Evolutionary conservation across 129 eudicot species (phyloP), one percentile per base, ranked within the genome.

Genomic region (Sambucus nigra): DNA sequence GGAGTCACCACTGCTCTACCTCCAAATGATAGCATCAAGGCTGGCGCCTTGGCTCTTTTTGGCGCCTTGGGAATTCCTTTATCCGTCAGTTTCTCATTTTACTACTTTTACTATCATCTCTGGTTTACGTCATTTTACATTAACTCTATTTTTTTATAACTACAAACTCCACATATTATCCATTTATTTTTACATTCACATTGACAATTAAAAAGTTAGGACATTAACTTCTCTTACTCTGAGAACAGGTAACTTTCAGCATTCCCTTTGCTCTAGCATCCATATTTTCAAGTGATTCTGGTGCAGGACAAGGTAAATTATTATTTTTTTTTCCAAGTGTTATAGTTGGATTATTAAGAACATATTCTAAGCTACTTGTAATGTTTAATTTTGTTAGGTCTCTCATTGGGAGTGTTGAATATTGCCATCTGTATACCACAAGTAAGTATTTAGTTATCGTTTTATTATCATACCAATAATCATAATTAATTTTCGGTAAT

Each of bases 221-320:
- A 35, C 8, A 7, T 35, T 35, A 35, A 35, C 42, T 7, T 35
- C 0, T 22, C 0, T 23, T 14, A 11, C 13, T 35, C 42, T 10
- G 10, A 17, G 23, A 52, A 65, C 66, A 86, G 95, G 79, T 80
- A 4, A 82, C 96, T 40, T 82, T 32, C 26, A 82, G 85, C 55
- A 67, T 87, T 49, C 96, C 96, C 7, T 87, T 78, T 29, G 94
- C 96, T 42, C 59, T 87, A 15, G 94, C 96, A 6, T 79, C 94
- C 9, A 82, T 87, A 41, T 82, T 60, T 59, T 73, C 80, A 0
- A 76, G 66, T 25, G 24, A 55, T 2, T 28, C 65, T 7, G 83
- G 83, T 6, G 46, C 86, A 5, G 94, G 94, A 49, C 94, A 83
- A 83, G 94, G 91, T 74, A 70, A 29, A 23, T 9, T 20, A 31